Evolutionary conservation across 805 yeast species (phyloP).

Genomic region (Candida boleticola): DNA sequence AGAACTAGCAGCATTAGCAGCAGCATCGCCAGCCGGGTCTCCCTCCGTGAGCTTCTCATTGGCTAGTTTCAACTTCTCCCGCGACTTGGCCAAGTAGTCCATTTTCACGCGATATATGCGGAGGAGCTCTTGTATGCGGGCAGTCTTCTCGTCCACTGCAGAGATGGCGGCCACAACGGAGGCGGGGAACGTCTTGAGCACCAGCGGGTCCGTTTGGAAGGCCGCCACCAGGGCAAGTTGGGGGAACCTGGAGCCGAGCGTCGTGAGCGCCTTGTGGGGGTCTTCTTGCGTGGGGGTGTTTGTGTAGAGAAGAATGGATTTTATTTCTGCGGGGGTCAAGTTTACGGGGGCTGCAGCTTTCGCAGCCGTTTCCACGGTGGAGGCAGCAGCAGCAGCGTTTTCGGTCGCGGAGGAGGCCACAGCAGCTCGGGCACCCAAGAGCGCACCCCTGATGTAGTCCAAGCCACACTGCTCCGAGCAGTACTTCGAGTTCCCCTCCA

Average conservation of each 20-base stretch:
- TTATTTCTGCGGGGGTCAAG: not conserved
- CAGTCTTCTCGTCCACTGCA: slow-evolving; percentile 16
- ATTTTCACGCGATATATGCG: slow-evolving; percentile 15
- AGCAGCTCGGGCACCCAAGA: slow-evolving; percentile 12
- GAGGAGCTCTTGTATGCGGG: slow-evolving; percentile 10
- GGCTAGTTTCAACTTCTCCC: slow-evolving; percentile 34
- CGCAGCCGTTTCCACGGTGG: slow-evolving; percentile 17
- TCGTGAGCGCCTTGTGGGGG: slow-evolving; percentile 18
- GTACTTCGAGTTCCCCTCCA: slow-evolving; percentile 56
- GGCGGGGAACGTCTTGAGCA: slow-evolving; percentile 12
- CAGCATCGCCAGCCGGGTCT: slow-evolving; percentile 1
- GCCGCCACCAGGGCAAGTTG: slow-evolving; percentile 31
- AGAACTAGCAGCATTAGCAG: not conserved
- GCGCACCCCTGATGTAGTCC: slow-evolving; percentile 32
- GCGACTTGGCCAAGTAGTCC: slow-evolving; percentile 24
- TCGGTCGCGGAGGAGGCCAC: not conserved
- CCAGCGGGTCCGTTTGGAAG: slow-evolving; percentile 11
- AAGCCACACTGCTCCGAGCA: slow-evolving; percentile 73
- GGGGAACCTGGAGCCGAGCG: slow-evolving; percentile 42
- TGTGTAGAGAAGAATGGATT: not conserved
- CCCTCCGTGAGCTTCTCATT: slow-evolving; percentile 31
- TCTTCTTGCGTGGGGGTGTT: slow-evolving; percentile 6
- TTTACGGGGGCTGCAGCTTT: slow-evolving; percentile 4
- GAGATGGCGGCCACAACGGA: slow-evolving; percentile 16
- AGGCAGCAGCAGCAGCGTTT: not conserved